These are phyloP conservation scores for Fusarium sp. DNA, from an alignment of 2,329 filamentous ascomycete species.

Conservation along the genomic window DNA sequence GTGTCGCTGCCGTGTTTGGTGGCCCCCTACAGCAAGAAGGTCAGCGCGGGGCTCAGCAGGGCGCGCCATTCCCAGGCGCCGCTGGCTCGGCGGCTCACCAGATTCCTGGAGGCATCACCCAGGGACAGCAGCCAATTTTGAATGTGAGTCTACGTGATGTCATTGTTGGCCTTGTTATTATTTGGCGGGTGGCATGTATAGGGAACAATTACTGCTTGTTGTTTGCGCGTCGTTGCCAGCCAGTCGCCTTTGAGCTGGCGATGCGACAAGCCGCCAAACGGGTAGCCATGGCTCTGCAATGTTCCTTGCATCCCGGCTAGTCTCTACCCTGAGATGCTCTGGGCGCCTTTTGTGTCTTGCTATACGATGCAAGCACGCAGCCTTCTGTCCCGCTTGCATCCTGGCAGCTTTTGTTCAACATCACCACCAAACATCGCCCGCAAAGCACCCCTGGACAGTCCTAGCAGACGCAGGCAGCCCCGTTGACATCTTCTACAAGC, in stretches of 20 bases:
- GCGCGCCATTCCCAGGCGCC: constrained; percentile 61
- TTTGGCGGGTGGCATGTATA: background rate
- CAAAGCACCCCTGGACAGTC: constrained; percentile 3
- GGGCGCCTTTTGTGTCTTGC: background rate
- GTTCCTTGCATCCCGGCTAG: background rate
- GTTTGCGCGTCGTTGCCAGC: constrained; percentile 26
- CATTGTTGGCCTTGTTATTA: constrained; percentile 13
- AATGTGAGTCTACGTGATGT: constrained; percentile 60
- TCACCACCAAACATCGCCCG: constrained; percentile 17
- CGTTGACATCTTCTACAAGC: constrained; percentile 36
- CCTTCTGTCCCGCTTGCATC: background rate
- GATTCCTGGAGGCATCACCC: constrained; percentile 54
- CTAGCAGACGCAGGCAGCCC: constrained; percentile 31
- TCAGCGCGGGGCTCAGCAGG: constrained; percentile 61
- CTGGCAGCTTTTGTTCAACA: constrained; percentile 6
- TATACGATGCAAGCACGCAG: constrained; percentile 3
- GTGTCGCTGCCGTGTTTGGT: constrained; percentile 75
- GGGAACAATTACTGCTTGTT: background rate
- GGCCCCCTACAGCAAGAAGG: constrained; percentile 75
- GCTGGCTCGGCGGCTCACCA: constrained; percentile 53
- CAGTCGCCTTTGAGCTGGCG: constrained; percentile 26
- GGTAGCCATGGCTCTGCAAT: constrained; percentile 26
- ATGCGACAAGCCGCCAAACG: constrained; percentile 18
- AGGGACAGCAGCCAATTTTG: constrained; percentile 58
- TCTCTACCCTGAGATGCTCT: background rate